A percentile compares a stretch with the other conserved stretches of the same genome.
These are phyloP conservation scores for Penstemon eatonii DNA, from an alignment of 257 asterid species.

Conservation along the genomic window DNA sequence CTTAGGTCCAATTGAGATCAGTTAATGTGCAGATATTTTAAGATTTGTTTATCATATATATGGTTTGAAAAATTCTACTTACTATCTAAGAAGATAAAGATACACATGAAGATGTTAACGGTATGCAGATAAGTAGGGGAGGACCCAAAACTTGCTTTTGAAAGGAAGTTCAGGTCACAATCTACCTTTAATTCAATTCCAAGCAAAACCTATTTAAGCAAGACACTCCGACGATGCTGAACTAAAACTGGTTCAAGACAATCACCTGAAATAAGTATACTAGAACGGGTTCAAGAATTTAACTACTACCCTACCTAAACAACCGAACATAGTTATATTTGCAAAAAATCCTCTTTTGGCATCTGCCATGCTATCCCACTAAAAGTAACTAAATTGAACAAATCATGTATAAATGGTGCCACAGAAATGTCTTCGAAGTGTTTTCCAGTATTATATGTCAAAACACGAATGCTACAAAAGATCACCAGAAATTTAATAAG, in stretches of 20 bases:
- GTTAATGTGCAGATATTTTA: too few relatives aligned
- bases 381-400: background rate
- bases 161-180: too few relatives aligned
- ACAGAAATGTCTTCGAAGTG: background rate
- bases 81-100: too few relatives aligned
- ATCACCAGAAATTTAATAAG: background rate
- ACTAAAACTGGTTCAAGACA: background rate
- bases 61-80: too few relatives aligned
- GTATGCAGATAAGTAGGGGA: too few relatives aligned
- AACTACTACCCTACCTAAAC: too few relatives aligned
- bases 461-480: background rate
- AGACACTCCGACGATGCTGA: background rate
- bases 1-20: too few relatives aligned
- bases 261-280: background rate
- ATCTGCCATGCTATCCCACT: background rate
- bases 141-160: too few relatives aligned
- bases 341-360: background rate
- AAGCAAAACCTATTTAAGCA: background rate
- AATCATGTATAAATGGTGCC: background rate
- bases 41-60: too few relatives aligned
- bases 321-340: too few relatives aligned
- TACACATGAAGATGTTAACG: too few relatives aligned
- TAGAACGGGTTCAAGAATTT: background rate
- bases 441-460: background rate
- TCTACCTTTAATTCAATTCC: background rate